phyloP scores from a whole-genome alignment of 805 yeast species.

The Hemisphaericaspora nanyangensis region DNA sequence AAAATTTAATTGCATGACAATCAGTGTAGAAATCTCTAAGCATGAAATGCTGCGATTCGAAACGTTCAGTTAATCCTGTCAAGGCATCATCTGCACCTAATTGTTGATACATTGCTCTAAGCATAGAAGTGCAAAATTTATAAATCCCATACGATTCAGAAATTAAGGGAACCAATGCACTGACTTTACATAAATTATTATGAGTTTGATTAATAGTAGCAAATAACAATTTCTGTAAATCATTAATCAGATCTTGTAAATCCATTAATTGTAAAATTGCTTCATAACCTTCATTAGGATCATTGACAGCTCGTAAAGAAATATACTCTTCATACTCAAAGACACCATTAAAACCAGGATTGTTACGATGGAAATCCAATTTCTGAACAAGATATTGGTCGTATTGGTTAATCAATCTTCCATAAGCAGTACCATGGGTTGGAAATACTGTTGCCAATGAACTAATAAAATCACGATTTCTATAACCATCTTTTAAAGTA shows the following conservation, averaged over 20 bases:
- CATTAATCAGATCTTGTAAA: conserved; percentile 79
- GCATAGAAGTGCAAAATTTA: conserved; percentile 84
- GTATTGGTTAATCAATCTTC: conserved; percentile 73
- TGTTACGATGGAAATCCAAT: conserved; percentile 75
- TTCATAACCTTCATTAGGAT: conserved; percentile 95
- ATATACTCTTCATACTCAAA: conserved; percentile 95
- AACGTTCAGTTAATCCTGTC: conserved; percentile 68
- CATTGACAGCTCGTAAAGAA: conserved; percentile 79
- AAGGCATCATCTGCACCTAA: conserved; percentile 73
- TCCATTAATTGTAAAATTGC: conserved; percentile 81
- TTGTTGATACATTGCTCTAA: conserved; percentile 78
- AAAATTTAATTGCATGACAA: conserved; percentile 77
- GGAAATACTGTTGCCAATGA: conserved; percentile 60
- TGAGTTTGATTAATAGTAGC: conserved; percentile 62
- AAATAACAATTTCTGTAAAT: conserved; percentile 71
- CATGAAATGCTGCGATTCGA: conserved; percentile 64
- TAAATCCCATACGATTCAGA: conserved; percentile 91
- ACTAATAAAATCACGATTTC: conserved; percentile 73
- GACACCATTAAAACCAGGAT: conserved; percentile 89
- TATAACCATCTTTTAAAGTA: conserved; percentile 73
- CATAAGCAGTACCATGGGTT: conserved; percentile 48
- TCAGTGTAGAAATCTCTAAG: conserved; percentile 85
- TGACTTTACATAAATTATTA: conserved; percentile 69
- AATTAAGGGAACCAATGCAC: conserved; percentile 86
- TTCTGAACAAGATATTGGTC: conserved; percentile 66